Evolutionary conservation across 2,329 filamentous ascomycete genomes (phyloP), one percentile per base, ranked within the genome.

Genomic region (Alternaria hordeiaustralica): DNA sequence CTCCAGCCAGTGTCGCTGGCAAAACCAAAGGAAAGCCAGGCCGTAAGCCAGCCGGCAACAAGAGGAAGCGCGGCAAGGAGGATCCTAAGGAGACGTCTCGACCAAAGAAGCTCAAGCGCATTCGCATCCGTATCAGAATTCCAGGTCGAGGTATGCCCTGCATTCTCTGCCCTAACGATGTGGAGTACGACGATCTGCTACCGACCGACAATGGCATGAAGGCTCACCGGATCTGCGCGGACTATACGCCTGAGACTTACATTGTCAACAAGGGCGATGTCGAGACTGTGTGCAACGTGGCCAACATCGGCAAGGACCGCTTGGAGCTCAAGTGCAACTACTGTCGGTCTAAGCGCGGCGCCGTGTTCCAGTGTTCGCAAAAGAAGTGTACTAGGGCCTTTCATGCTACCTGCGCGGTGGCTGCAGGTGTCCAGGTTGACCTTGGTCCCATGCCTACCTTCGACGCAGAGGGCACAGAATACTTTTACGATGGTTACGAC

Each of bases 371-470:
- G 79, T 99, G 96, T 81, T 96, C 93, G 1, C 91, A 93, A 71
- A 95, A 94, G 83, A 98, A 97, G 79, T 99, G 96, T 74, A 91
- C 93, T 5, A 87, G 96, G 67, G 91, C 95, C 9, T 99, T 97
- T 80, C 96, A 99, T 78, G 92, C 95, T 15, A 98, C 94, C 2
- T 99, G 96, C 78, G 96, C 96, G 3, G 91, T 94, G 8, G 90
- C 95, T 21, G 95, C 94, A 36, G 96, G 96, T 60, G 94, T 97
- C 2, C 92, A 97, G 76, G 90, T 97, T 53, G 95, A 99, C 77
- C 89, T 93, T 72, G 92, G 92, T 28, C 89, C 93, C 36, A 90
- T 97, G 28, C 92, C 93, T 0, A 92, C 96, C 3, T 95, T 94
- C 78, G 92, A 91, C 55, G 93, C 97, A 71, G 94, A 97, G 75